These are phyloP conservation scores for Jamesozyma lodderae DNA, from an alignment of 805 yeast species.

Conservation along the genomic window DNA sequence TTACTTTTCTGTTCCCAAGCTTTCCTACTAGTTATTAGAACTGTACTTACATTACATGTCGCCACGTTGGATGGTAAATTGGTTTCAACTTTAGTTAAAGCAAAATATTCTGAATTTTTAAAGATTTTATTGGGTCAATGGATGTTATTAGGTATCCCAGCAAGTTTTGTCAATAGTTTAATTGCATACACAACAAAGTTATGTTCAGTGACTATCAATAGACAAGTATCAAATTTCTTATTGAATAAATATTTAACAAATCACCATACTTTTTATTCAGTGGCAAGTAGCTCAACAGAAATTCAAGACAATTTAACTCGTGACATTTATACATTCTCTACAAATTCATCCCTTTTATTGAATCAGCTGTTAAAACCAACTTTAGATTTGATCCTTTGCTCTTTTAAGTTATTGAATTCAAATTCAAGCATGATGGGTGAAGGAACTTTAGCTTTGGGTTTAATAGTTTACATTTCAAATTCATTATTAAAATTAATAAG, in stretches of 20 bases:
- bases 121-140: constrained; percentile 54
- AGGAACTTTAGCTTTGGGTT: constrained; percentile 68
- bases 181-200: constrained; percentile 52
- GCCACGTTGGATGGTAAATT: constrained; percentile 81
- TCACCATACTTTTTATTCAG: constrained; percentile 25
- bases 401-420: constrained; percentile 57
- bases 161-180: constrained; percentile 67
- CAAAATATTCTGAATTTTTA: constrained; percentile 54
- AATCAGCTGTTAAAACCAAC: constrained; percentile 79
- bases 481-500: constrained; percentile 63
- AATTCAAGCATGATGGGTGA: constrained; percentile 45
- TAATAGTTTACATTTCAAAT: constrained; percentile 75
- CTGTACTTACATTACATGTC: constrained; percentile 66
- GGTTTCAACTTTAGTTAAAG: constrained; percentile 72
- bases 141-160: constrained; percentile 83
- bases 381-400: constrained; percentile 69
- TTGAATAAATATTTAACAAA: constrained; percentile 67
- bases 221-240: constrained; percentile 53
- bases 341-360: constrained; percentile 63
- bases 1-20: constrained; percentile 42
- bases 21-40: constrained; percentile 52
- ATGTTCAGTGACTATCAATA: constrained; percentile 50
- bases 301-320: constrained; percentile 44
- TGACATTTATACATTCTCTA: constrained; percentile 66
- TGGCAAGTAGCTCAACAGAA: constrained; percentile 14